phyloP scores from a whole-genome alignment of 1,284 basidiomycete species.

The Malassezia brasiliensis region DNA sequence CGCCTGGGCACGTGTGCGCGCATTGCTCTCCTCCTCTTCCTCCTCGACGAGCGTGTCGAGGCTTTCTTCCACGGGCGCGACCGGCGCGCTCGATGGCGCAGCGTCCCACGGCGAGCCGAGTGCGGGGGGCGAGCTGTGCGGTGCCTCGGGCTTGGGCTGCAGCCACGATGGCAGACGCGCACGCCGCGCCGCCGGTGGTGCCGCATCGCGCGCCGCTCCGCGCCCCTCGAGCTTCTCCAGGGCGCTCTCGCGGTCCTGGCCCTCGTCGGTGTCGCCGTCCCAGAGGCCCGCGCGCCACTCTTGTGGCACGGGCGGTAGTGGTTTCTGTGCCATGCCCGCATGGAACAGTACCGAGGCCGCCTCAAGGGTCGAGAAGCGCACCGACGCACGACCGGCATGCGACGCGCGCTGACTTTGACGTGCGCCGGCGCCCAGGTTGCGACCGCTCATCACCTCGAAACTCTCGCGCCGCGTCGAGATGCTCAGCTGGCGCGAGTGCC shows the following conservation, averaged over 20 bases:
- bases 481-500: slow-evolving; percentile 17
- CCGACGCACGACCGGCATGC: background rate
- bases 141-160: background rate
- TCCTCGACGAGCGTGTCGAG: slow-evolving; percentile 1
- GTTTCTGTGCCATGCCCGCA: slow-evolving; percentile 1
- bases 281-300: slow-evolving; percentile 10
- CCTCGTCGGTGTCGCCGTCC: background rate
- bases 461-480: slow-evolving; percentile 13
- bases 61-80: background rate
- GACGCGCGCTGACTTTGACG: background rate
- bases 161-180: slow-evolving; percentile 8
- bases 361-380: slow-evolving; percentile 16
- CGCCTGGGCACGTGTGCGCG: background rate
- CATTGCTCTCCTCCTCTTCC: background rate
- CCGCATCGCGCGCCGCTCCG: background rate
- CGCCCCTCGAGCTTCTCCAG: slow-evolving; percentile 17
- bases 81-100: background rate
- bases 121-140: background rate
- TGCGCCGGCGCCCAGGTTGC: background rate
- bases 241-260: slow-evolving; percentile 8
- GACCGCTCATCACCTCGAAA: slow-evolving; percentile 14
- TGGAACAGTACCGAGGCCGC: slow-evolving; percentile 14
- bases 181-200: background rate
- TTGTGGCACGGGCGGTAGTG: slow-evolving; percentile 3
- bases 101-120: background rate